Evolutionary conservation across 805 yeast genomes (phyloP), one percentile per base, ranked within the genome.

Genomic region (Saccharomycopsis synnaedendra): DNA sequence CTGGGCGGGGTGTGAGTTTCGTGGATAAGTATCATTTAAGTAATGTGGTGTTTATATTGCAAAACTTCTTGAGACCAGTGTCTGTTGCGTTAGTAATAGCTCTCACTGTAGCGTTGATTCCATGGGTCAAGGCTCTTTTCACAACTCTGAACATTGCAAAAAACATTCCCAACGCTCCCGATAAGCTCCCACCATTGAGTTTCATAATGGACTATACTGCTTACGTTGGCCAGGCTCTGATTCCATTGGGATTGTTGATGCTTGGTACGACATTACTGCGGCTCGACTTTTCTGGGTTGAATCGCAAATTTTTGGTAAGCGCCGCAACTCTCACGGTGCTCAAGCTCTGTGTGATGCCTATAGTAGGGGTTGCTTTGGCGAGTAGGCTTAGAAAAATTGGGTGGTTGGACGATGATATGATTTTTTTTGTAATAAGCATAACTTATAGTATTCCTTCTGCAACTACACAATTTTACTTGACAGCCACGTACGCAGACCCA

Each of bases 201-300:
- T 89, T 89, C 54, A 48, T 89, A 4, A 84, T 90, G 78, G 96
- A 90, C 59, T 77, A 81, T 54, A 71, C 90, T 0, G 60, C 75
- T 2, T 90, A 90, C 59, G 67, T 90, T 5, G 96, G 96, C 0
- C 78, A 78, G 31, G 96, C 96, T 0, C 78, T 85, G 44, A 95
- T 90, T 34, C 97, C 97, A 1, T 63, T 86, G 49, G 97, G 97
- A 0, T 67, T 90, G 51, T 61, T 86, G 41, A 59, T 90, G 50
- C 63, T 90, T 32, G 97, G 97, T 1, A 95, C 90, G 11, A 87
- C 96, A 1, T 77, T 90, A 39, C 84, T 96, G 1, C 67, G 96
- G 43, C 70, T 90, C 45, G 66, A 76, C 52, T 62, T 88, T 27
- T 68, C 66, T 5, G 58, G 67, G 85, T 2, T 80, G 81, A 36